Base-by-base conservation (phyloP, 495 filamentous ascomycete genomes). In the Penicillium lividum region DNA sequence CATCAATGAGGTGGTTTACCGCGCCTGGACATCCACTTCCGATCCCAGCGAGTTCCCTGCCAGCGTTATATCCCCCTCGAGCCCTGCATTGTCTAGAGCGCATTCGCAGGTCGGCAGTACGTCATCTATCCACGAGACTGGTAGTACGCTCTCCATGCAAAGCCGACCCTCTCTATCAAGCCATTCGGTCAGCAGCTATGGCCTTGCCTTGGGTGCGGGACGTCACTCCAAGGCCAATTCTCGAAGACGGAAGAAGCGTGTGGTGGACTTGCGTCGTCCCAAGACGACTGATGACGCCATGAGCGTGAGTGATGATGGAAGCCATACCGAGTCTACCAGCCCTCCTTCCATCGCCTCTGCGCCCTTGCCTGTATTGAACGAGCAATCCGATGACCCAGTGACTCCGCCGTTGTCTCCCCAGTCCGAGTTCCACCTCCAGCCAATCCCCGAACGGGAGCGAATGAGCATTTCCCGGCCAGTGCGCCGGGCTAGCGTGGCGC, bases 201-300 rank as follows among this genome's bases (percentile, higher is more conserved):
- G 89, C 0, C 75, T 93, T 42, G 83, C 79, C 22, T 75, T 90
- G 38, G 88, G 86, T 1, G 77, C 84, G 13, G 82, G 82, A 33
- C 80, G 85, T 36, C 83, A 88, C 63, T 82, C 85, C 7, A 87
- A 89, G 68, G 73, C 81, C 28, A 73, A 83, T n/a, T 82, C 83
- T 29, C 82, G 90, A 31, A 93, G 88, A 69, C 89, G 91, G 71
- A 98, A 96, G 82, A 92, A 85, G 58, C 84, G 94, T n/a, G 90
- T 98, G 30, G 91, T 98, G 57, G 92, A 98, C 68, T 74, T 98
- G 44, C 88, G 93, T 6, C 84, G 82, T 57, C 80, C 82, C 40
- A 85, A 81, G 67, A 72, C 81, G n/a, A 73, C 75, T 16, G 75
- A 77, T 42, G 80, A 83, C 34, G 77, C 79, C n/a, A 80, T 85